A percentile compares a stretch with the other conserved stretches of the same genome.
These are phyloP conservation scores for Chaetomium strumarium DNA, from an alignment of 2,329 filamentous ascomycete genomes.

Conservation along the genomic window DNA sequence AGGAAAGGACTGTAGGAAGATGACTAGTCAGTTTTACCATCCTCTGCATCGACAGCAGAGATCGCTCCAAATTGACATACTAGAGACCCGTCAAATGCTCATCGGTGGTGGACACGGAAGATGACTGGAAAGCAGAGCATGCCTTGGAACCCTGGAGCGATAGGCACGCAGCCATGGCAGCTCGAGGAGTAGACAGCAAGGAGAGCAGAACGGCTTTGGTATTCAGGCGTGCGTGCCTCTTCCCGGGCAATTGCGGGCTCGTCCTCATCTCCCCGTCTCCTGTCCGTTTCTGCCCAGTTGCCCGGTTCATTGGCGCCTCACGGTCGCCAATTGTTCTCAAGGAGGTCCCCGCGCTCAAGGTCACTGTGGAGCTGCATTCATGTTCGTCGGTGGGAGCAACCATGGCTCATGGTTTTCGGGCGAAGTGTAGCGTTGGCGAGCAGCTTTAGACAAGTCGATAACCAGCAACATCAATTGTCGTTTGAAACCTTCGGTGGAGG, in stretches of 20 bases:
- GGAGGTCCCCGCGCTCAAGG: constrained; percentile 9
- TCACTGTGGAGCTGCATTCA: constrained; percentile 20
- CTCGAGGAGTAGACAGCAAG: constrained; percentile 33
- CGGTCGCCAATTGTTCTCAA: background rate
- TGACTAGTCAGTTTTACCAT: background rate
- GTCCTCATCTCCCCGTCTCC: constrained; percentile 6
- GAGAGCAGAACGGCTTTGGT: constrained; percentile 21
- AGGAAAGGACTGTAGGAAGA: constrained; percentile 67
- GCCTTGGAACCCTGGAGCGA: constrained; percentile 62
- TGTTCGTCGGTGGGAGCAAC: constrained; percentile 19
- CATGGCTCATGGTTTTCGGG: constrained; percentile 21
- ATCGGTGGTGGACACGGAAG: constrained; percentile 66
- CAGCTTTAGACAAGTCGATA: background rate
- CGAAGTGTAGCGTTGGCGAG: background rate
- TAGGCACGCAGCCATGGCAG: constrained; percentile 46
- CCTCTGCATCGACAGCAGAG: background rate
- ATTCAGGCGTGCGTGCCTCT: constrained; percentile 14
- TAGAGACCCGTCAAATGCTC: constrained; percentile 53
- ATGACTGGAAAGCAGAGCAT: constrained; percentile 66
- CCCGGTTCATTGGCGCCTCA: background rate
- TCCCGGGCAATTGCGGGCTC: constrained; percentile 1
- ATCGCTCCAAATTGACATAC: constrained; percentile 41
- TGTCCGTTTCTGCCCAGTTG: background rate
- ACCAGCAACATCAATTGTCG: constrained; percentile 8
- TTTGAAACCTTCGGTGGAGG: background rate